A percentile compares a stretch with the other conserved stretches of the same genome.
phyloP scores from a whole-genome alignment of 2,329 filamentous ascomycete genomes.

The Exophiala aquamarina region DNA sequence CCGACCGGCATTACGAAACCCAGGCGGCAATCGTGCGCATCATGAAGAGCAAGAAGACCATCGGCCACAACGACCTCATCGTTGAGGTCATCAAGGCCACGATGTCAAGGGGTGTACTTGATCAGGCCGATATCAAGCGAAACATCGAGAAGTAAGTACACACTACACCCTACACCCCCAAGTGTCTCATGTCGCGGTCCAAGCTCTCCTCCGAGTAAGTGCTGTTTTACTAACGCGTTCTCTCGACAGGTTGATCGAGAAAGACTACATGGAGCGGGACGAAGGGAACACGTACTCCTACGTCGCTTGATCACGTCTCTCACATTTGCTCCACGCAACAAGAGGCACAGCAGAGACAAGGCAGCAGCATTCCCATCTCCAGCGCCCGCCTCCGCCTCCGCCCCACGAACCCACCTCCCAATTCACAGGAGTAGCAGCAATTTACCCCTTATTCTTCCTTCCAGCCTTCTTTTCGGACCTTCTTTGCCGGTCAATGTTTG shows the following conservation, averaged over 20 bases:
- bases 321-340: not conserved
- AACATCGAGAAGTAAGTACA: slow-evolving; percentile 87
- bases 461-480: no score
- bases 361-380: no score
- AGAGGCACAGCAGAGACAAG: slow-evolving; percentile 3
- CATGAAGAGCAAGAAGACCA: slow-evolving; percentile 90
- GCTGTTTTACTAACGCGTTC: not conserved
- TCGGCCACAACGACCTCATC: slow-evolving; percentile 83
- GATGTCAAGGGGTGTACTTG: slow-evolving; percentile 79
- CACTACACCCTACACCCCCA: not conserved
- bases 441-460: no score
- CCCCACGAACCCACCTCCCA: no score
- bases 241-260: slow-evolving; percentile 73
- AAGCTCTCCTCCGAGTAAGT: not conserved
- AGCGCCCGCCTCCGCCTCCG: no score
- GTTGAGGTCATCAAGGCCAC: slow-evolving; percentile 91
- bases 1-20: slow-evolving; percentile 91
- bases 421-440: no score
- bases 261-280: slow-evolving; percentile 85
- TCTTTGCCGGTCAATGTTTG: no score
- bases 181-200: no score
- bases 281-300: slow-evolving; percentile 70
- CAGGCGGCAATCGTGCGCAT: slow-evolving; percentile 96
- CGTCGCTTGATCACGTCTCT: slow-evolving; percentile 54
- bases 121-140: slow-evolving; percentile 86